Evolutionary conservation across 2,329 filamentous ascomycete species (phyloP).

Genomic region (Colletotrichum truncatum): DNA sequence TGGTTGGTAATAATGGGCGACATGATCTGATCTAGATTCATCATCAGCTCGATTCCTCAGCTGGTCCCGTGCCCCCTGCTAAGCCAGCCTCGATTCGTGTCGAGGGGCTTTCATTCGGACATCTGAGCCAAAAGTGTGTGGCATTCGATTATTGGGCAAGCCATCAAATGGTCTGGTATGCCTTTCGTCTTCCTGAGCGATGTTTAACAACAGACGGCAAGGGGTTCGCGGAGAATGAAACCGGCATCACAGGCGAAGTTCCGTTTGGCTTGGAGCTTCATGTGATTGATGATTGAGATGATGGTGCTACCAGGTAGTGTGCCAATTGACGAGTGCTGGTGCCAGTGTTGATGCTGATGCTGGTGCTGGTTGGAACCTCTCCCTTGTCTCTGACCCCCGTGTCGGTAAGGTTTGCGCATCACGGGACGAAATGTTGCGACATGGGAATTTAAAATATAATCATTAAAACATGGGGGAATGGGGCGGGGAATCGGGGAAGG

Average conservation of each 20-base stretch:
- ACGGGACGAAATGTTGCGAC: constrained; percentile 25
- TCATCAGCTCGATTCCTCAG: constrained; percentile 4
- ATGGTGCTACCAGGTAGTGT: background rate
- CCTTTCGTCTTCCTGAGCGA: background rate
- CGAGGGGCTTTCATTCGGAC: background rate
- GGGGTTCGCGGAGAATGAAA: constrained; percentile 1
- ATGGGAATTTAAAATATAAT: constrained; percentile 16
- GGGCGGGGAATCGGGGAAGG: constrained; percentile 17
- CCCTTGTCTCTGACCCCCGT: constrained; percentile 16
- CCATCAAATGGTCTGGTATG: background rate
- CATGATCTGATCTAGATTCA: background rate
- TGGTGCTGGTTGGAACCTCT: background rate
- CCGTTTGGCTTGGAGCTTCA: constrained; percentile 2
- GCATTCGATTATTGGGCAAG: background rate
- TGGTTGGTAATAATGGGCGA: background rate
- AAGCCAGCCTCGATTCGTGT: background rate
- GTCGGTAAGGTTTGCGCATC: background rate
- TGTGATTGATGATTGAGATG: background rate
- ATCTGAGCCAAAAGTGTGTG: constrained; percentile 11
- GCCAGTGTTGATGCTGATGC: no score
- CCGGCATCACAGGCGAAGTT: background rate
- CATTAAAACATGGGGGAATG: constrained; percentile 18
- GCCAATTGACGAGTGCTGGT: background rate
- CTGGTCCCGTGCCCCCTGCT: background rate
- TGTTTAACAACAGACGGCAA: background rate